phyloP scores from a whole-genome alignment of 2,329 filamentous ascomycete species.

The Venturia effusa region DNA sequence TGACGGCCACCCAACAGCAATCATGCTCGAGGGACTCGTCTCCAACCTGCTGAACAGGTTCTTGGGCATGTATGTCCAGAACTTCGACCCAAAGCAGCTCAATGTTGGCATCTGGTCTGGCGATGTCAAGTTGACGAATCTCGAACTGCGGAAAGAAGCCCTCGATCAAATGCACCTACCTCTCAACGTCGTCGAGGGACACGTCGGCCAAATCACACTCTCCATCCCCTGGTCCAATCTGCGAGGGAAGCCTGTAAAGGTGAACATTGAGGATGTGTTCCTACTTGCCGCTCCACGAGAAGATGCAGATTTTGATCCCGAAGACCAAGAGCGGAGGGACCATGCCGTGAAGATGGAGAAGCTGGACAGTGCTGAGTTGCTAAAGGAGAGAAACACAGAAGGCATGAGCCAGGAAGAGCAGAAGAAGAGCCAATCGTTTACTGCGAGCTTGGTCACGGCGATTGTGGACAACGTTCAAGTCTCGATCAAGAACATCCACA shows the following conservation, averaged over 20 bases:
- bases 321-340: constrained; percentile 77
- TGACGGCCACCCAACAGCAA: constrained; percentile 52
- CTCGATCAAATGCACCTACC: constrained; percentile 94
- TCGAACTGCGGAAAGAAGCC: constrained; percentile 87
- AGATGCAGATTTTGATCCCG: constrained; percentile 83
- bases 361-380: constrained; percentile 85
- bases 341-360: constrained; percentile 99
- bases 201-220: constrained; percentile 83
- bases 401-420: constrained; percentile 92
- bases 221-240: constrained; percentile 97
- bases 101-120: constrained; percentile 99
- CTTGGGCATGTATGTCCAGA: constrained; percentile 99
- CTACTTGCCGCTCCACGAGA: constrained; percentile 90
- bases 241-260: constrained; percentile 83
- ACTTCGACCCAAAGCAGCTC: constrained; percentile 94
- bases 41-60: constrained; percentile 97
- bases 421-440: constrained; percentile 96
- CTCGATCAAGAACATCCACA: constrained; percentile 94
- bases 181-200: constrained; percentile 91
- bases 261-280: constrained; percentile 95
- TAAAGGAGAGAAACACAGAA: constrained; percentile 87
- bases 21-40: constrained; percentile 94
- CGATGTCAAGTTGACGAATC: constrained; percentile 87
- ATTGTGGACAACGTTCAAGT: constrained; percentile 98
- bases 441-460: constrained; percentile 84